Percentiles rank a stretch among this genome's conserved stretches.
These are phyloP conservation scores for Karstenula rhodostoma DNA, from an alignment of 2,329 filamentous ascomycete species.

Conservation along the genomic window DNA sequence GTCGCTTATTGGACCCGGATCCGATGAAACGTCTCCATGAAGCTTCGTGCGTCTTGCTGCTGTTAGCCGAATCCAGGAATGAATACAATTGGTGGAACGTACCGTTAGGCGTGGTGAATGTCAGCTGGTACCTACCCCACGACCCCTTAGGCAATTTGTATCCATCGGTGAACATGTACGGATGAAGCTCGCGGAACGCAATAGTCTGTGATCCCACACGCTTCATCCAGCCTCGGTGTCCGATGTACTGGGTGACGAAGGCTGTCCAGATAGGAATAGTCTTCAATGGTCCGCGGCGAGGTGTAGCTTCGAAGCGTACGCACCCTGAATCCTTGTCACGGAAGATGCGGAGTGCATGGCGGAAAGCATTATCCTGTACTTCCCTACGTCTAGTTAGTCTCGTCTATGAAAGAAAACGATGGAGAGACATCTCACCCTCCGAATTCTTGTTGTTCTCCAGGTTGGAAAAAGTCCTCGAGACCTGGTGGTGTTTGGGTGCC, in stretches of 20 bases:
- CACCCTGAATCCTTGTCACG: constrained; percentile 60
- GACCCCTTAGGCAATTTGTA: constrained; percentile 52
- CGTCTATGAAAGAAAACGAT: not conserved
- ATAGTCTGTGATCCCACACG: constrained; percentile 53
- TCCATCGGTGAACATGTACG: constrained; percentile 61
- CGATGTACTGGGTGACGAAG: constrained; percentile 53
- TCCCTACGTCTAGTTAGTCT: constrained; percentile 48
- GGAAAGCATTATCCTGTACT: constrained; percentile 61
- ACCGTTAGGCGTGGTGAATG: constrained; percentile 44
- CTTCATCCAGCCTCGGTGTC: constrained; percentile 58
- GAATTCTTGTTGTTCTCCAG: constrained; percentile 55
- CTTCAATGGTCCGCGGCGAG: constrained; percentile 61
- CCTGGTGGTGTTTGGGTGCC: constrained; percentile 47
- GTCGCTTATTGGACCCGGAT: constrained; percentile 29
- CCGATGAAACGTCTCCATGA: constrained; percentile 43
- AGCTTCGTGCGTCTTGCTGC: constrained; percentile 35
- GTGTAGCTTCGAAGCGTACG: constrained; percentile 65
- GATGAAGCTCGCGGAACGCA: constrained; percentile 59
- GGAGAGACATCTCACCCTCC: constrained; percentile 53
- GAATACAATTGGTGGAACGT: constrained; percentile 12
- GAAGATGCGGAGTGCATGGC: constrained; percentile 64
- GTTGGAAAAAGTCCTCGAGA: constrained; percentile 61
- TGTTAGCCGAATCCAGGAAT: constrained; percentile 1
- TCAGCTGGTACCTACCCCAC: constrained; percentile 44
- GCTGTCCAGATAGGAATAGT: constrained; percentile 67